Percentiles rank a stretch among this genome's conserved stretches.
phyloP scores from a whole-genome alignment of 441 rosid genomes.

The Jatropha podagrica region DNA sequence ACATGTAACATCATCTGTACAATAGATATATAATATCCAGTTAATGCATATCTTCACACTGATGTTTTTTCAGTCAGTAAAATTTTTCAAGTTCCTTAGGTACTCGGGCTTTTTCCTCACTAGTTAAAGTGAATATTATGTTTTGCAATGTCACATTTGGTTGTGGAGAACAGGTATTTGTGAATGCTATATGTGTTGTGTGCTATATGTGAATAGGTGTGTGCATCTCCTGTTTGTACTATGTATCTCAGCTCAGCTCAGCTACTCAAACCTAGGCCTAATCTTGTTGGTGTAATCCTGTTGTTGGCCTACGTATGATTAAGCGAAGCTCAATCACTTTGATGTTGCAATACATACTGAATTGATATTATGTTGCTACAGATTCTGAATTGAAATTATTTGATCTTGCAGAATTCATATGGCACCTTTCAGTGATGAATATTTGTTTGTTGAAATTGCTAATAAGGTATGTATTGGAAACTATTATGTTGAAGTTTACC shows the following conservation, averaged over 20 bases:
- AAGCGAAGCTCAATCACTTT: too few relatives aligned
- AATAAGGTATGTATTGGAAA: slow-evolving; percentile 68
- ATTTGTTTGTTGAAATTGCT: slow-evolving; percentile 87
- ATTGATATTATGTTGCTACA: background rate
- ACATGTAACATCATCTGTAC: too few relatives aligned
- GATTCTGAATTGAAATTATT: slow-evolving; percentile 23
- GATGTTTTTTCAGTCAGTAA: background rate
- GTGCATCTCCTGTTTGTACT: background rate
- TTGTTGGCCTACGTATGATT: background rate
- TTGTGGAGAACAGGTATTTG: background rate
- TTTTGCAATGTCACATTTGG: background rate
- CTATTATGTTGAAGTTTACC: slow-evolving; percentile 4
- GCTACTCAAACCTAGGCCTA: background rate
- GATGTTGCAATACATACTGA: too few relatives aligned
- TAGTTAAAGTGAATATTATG: background rate
- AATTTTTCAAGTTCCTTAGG: slow-evolving; percentile 2
- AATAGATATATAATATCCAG: background rate
- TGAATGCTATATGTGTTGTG: background rate
- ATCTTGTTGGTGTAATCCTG: background rate
- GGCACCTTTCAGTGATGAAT: slow-evolving; percentile 98
- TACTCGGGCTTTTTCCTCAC: background rate
- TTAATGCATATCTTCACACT: too few relatives aligned
- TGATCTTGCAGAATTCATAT: slow-evolving; percentile 78
- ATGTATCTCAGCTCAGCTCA: background rate
- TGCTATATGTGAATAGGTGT: background rate